Evolutionary conservation across 768 basidiomycete species (phyloP).

Genomic region (Trametes gibbosa): DNA sequence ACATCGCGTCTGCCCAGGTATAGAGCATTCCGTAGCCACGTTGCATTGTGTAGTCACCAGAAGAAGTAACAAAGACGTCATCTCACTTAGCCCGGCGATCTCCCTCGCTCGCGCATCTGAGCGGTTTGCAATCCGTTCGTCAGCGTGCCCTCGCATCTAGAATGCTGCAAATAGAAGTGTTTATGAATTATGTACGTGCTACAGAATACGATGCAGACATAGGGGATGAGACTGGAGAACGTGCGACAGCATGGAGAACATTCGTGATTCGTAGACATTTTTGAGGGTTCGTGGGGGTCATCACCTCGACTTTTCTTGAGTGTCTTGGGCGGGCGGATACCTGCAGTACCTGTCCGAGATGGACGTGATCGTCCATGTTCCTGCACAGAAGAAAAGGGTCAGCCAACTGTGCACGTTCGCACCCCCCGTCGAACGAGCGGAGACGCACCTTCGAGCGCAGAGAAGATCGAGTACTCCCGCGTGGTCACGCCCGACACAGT

Average conservation of each 20-base stretch:
- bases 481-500: conserved; percentile 78
- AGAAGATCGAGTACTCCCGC: conserved; percentile 85
- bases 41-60: conserved; percentile 13
- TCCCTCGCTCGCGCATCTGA: conserved; percentile 4
- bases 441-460: conserved; percentile 80
- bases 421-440: too few relatives aligned
- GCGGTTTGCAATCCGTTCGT: too few relatives aligned
- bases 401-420: too few relatives aligned
- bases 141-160: not conserved
- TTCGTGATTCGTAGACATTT: not conserved
- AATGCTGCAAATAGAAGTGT: not conserved
- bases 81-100: conserved; percentile 9
- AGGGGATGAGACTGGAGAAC: not conserved
- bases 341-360: conserved; percentile 89
- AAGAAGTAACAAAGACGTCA: conserved; percentile 17
- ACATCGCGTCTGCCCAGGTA: conserved; percentile 86
- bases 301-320: conserved; percentile 35
- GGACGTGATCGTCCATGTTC: conserved; percentile 90
- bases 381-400: conserved; percentile 35
- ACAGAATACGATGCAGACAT: not conserved
- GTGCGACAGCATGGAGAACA: conserved; percentile 3
- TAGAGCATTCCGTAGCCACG: conserved; percentile 30
- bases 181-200: not conserved
- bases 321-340: conserved; percentile 72
- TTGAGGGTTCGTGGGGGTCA: not conserved